phyloP scores from a whole-genome alignment of 495 filamentous ascomycete genomes.

The Hypoxylon fuscum region DNA sequence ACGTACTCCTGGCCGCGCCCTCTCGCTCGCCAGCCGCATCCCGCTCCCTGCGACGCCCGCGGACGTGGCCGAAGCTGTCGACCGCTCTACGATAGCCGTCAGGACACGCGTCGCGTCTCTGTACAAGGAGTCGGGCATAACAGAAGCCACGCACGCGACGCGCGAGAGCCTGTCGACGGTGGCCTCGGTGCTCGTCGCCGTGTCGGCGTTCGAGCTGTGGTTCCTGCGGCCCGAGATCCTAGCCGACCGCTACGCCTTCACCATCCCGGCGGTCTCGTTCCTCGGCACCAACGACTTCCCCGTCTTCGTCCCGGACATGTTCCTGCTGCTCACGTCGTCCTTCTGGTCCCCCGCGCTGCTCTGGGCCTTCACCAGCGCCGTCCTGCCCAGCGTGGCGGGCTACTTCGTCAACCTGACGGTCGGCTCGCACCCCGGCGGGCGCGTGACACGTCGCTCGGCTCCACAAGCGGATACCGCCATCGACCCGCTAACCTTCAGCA shows the following conservation, averaged over 20 bases:
- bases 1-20: slow-evolving; percentile 67
- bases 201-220: slow-evolving; percentile 70
- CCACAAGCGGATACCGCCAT: slow-evolving; percentile 60
- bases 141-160: slow-evolving; percentile 63
- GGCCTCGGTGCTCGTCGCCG: slow-evolving; percentile 67
- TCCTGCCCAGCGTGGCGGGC: slow-evolving; percentile 73
- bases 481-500: slow-evolving; percentile 89
- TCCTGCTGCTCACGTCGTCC: slow-evolving; percentile 73
- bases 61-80: slow-evolving; percentile 82
- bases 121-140: slow-evolving; percentile 60
- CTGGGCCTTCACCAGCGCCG: slow-evolving; percentile 76
- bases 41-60: slow-evolving; percentile 85
- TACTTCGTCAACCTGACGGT: slow-evolving; percentile 88
- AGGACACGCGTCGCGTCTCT: slow-evolving; percentile 60
- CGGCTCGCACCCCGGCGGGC: slow-evolving; percentile 39
- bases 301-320: slow-evolving; percentile 81
- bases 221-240: slow-evolving; percentile 69
- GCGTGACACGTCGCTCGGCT: slow-evolving; percentile 44
- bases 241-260: slow-evolving; percentile 74
- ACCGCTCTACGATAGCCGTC: slow-evolving; percentile 72
- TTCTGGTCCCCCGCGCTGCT: slow-evolving; percentile 87
- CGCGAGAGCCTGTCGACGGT: slow-evolving; percentile 76
- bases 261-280: slow-evolving; percentile 67
- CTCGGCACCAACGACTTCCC: slow-evolving; percentile 58
- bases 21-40: slow-evolving; percentile 61